Conservation (phyloP, 2,329 filamentous ascomycete genomes). For the Trichophyton verrucosum region DNA sequence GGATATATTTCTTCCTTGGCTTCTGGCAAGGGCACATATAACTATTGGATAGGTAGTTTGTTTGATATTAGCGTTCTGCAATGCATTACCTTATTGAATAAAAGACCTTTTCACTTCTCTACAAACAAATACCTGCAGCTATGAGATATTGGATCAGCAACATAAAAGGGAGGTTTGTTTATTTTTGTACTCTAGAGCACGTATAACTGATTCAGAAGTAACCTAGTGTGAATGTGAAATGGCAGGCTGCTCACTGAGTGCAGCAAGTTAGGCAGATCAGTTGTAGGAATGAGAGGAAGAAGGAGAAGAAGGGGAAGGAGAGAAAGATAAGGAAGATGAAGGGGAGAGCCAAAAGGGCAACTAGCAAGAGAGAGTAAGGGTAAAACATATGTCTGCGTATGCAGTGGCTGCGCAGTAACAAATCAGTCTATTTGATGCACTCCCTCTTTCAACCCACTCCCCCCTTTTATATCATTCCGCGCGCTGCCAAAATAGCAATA, state of each 20-base stretch:
- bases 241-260: neutral
- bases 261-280: neutral
- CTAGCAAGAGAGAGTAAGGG: neutral
- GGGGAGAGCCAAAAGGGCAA: neutral
- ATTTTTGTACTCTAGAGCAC: neutral
- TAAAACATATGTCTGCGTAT: neutral
- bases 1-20: neutral
- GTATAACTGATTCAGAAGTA: neutral
- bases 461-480: neutral
- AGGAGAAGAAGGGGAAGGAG: neutral
- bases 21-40: neutral
- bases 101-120: neutral
- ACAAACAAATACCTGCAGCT: neutral
- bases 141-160: neutral
- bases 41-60: neutral
- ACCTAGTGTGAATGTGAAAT: neutral
- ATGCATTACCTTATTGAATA: neutral
- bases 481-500: constrained; percentile 16
- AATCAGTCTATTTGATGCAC: no score
- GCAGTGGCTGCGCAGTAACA: neutral
- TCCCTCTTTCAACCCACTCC: neutral
- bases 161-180: neutral
- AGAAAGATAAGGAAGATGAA: neutral
- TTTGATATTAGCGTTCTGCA: neutral
- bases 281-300: no score